These are phyloP conservation scores for Malus orientalis DNA, from an alignment of 306 rosid species.

Conservation along the genomic window DNA sequence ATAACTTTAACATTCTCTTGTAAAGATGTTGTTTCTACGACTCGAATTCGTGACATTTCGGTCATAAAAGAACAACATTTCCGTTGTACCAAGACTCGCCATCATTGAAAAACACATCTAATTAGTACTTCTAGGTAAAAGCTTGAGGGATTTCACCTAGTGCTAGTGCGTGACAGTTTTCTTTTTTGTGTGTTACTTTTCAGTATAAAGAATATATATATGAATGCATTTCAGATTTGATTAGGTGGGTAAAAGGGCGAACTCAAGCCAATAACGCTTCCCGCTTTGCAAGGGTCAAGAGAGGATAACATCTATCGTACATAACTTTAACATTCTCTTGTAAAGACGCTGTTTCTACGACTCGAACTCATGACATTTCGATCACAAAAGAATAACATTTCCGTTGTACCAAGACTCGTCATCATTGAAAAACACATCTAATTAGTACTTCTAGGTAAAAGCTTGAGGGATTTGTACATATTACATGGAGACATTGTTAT, in stretches of 20 bases:
- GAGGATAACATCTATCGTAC: no score
- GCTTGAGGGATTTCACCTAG: conserved; percentile 12
- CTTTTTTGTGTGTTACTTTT: background rate
- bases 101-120: background rate
- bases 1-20: no score
- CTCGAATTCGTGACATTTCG: no score
- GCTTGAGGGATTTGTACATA: background rate
- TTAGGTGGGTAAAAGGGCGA: background rate
- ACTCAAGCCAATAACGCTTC: no score
- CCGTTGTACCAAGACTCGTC: rapidly evolving
- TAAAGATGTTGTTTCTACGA: no score
- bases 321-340: rapidly evolving
- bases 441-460: background rate
- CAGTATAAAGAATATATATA: background rate
- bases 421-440: background rate
- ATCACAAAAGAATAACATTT: no score
- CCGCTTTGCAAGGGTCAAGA: no score
- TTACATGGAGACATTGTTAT: background rate
- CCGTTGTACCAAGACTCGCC: rapidly evolving
- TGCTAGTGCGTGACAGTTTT: conserved; percentile 16
- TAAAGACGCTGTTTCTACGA: no score
- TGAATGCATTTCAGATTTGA: background rate
- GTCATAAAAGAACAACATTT: no score
- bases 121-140: background rate
- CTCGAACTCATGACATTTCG: no score